phyloP scores from a whole-genome alignment of 1,284 basidiomycete species.

The Takashimella koratensis region DNA sequence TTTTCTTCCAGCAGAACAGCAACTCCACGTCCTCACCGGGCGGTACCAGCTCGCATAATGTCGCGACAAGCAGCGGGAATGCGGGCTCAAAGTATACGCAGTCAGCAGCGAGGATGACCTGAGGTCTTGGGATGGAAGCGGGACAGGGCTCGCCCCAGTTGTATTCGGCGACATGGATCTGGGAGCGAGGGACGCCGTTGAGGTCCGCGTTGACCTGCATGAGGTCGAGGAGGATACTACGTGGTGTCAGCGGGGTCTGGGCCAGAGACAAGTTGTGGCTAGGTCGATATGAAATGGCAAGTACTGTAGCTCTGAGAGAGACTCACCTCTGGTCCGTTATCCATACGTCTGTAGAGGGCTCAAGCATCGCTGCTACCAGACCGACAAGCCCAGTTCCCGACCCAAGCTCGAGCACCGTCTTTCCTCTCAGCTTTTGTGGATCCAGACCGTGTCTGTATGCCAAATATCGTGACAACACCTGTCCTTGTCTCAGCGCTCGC shows the following conservation, averaged over 20 bases:
- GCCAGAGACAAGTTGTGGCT: no score
- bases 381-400: constrained; percentile 85
- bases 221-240: constrained; percentile 66
- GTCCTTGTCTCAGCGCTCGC: constrained; percentile 8
- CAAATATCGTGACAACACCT: constrained; percentile 75
- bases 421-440: constrained; percentile 54
- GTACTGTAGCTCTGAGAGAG: no score
- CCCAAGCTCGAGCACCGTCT: constrained; percentile 74
- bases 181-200: constrained; percentile 56
- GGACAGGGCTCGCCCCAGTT: constrained; percentile 59
- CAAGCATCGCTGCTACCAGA: constrained; percentile 69
- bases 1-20: constrained; percentile 89
- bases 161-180: constrained; percentile 63
- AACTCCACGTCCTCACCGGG: constrained; percentile 59
- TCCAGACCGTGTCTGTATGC: constrained; percentile 53
- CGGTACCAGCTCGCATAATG: constrained; percentile 62
- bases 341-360: constrained; percentile 58
- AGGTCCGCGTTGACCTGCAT: constrained; percentile 67
- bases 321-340: constrained; percentile 87
- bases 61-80: constrained; percentile 80
- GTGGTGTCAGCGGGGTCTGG: constrained; percentile 16
- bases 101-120: constrained; percentile 76
- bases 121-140: constrained; percentile 26
- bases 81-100: constrained; percentile 96
- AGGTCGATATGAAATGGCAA: not conserved